Base-by-base conservation (phyloP, 495 filamentous ascomycete species). In the Massariosphaeria phaeospora region DNA sequence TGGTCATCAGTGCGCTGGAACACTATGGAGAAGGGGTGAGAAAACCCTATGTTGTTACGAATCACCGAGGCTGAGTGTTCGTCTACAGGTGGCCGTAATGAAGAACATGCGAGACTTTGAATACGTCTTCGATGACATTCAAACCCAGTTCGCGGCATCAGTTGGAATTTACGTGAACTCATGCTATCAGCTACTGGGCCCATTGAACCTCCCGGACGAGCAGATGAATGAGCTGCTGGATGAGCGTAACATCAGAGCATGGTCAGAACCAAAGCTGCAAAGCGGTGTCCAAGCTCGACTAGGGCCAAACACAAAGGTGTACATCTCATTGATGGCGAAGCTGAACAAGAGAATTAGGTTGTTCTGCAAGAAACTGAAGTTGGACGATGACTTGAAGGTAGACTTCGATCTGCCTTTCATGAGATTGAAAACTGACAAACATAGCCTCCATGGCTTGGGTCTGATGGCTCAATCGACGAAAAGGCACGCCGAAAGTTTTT, bases 171-270 rank as follows among this genome's bases (percentile, higher is more conserved):
- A 51, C 17, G 13, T 20, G 18, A 35, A 55, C 29, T 46, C 64
- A 13, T 62, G 66, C 27, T 40, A 59, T 21, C 27, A 49, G 24
- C 55, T 72, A 20, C 60, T 72, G 34, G 46, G 58, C 8, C 61
- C 59, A 15, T 41, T 63, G 7, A 54, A 24, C 20, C 48, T 59
- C 9, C 31, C 47, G 21, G 52, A 49, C 21, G 27, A 33, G 13
- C 29, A 63, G 23, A n/a, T 62, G n/a, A 44, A 30, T 25, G 36
- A 31, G 20, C 48, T 70, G 27, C 50, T 70, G 29, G 48, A 52
- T 17, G 26, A 31, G 24, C 23, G 55, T 55, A 57, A 10, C 42
- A 26, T 24, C 60, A 63, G 26, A 7, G 39, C 39, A 27, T 72
- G 69, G 66, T 20, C 13, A 15, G 42, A 59, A 9, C 20, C 55